Evolutionary conservation across 2,329 filamentous ascomycete species (phyloP).

Genomic region (Berkeleyomyces basicola): DNA sequence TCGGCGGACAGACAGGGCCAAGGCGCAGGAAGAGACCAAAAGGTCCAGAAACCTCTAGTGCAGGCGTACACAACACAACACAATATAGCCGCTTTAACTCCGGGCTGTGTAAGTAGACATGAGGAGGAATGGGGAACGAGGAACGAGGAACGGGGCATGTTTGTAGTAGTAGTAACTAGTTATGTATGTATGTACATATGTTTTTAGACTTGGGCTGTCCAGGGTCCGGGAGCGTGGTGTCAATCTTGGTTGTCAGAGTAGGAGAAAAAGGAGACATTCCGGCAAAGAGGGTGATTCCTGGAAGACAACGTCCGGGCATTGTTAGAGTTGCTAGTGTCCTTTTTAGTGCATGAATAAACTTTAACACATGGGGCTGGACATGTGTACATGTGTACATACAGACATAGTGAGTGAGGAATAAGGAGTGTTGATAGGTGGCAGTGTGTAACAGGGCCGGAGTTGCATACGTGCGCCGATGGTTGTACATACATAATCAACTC

Average conservation of each 20-base stretch:
- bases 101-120: no score
- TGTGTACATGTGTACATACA: no score
- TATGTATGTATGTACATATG: no score
- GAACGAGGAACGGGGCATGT: no score
- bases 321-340: not conserved
- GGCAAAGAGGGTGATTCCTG: not conserved
- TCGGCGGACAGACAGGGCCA: not conserved
- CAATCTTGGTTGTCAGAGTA: not conserved
- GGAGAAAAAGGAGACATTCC: not conserved
- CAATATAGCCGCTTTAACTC: no score
- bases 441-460: not conserved
- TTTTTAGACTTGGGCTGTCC: not conserved
- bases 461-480: not conserved
- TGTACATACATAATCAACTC: no score
- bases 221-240: not conserved
- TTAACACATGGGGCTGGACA: no score
- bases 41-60: no score
- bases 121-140: not conserved
- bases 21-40: not conserved
- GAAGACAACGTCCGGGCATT: not conserved
- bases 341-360: slow-evolving; percentile 1
- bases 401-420: not conserved
- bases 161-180: no score
- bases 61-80: no score
- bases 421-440: not conserved